Base-by-base conservation (phyloP, 2,329 filamentous ascomycete species). In the Trichoderma cornu-damae region DNA sequence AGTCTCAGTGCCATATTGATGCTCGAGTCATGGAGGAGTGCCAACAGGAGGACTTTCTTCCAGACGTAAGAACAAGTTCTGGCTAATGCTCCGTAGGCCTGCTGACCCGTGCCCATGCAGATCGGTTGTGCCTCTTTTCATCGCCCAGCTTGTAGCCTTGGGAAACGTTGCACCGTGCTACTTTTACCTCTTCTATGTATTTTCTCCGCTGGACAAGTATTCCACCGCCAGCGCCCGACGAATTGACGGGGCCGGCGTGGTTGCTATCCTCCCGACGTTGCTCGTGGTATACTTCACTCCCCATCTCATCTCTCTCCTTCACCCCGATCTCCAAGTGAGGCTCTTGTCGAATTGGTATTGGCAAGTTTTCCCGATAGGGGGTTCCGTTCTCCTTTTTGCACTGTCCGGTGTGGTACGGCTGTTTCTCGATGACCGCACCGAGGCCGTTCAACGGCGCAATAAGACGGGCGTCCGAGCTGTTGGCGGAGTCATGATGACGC, bases 261-360 rank as follows among this genome's bases (percentile, higher is more conserved):
- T 55, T 0, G 61, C 63, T 2, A 9, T 68, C 5, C n/a, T 68
- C 2, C 64, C 64, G 0, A 59, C 61, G 0, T 2, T 69, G 1
- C 1, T 61, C 0, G 2, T 65, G 12, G 50, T 55, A 0, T 70
- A 66, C 12, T 61, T 64, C 4, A 0, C 59, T 2, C 61, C 68
- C 0, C 62, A 63, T 34, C 57, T 66, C 1, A 46, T 58, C 0
- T 66, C 60, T 0, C 67, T 61, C 40, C 61, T 69, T 7, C 63
- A 64, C 11, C 24, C 57, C 5, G 61, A 60, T 14, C 55, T 68
- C 0, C 61, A 67, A 24, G 35, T 34, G 0, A 61, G 67, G 14
- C 61, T 68, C 26, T 69, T 64, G 67, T 69, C 65, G 62, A 68
- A 65, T 16, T 70, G 68, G 67, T 40, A 68, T 12, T 70, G 68